Evolutionary conservation across 169 alveolate species (phyloP).

Genomic region (Babesia gibsoni): DNA sequence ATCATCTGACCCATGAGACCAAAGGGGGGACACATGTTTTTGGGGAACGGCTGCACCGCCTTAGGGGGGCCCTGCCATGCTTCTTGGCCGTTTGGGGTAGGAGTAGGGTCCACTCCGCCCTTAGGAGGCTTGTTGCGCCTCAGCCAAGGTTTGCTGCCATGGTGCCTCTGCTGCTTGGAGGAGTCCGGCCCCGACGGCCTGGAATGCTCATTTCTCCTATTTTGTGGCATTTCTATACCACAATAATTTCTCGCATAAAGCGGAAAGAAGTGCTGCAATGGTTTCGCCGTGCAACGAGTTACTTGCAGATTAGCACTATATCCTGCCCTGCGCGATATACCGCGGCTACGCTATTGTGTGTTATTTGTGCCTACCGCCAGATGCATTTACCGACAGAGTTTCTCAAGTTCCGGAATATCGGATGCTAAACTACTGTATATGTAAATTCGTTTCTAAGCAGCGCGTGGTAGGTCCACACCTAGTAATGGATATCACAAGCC

Average conservation of each 20-base stretch:
- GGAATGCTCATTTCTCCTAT: constrained; percentile 11
- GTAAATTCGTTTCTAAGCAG: too few species aligned
- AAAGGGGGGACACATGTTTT: constrained; percentile 19
- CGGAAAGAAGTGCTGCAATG: too few species aligned
- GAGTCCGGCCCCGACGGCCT: constrained; percentile 24
- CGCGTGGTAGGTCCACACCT: too few species aligned
- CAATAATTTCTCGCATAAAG: too few species aligned
- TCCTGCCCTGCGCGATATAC: constrained; percentile 5
- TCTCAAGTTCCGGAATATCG: not conserved
- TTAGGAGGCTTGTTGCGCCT: constrained; percentile 22
- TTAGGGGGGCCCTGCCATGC: constrained; percentile 8
- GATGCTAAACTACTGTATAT: too few species aligned
- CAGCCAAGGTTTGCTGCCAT: constrained; percentile 35
- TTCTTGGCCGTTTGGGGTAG: not conserved
- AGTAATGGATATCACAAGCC: too few species aligned
- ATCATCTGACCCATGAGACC: constrained; percentile 39
- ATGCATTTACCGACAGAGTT: not conserved
- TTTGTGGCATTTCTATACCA: constrained; percentile 31
- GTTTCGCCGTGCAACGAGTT: too few species aligned
- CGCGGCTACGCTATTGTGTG: constrained; percentile 33
- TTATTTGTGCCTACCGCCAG: constrained; percentile 19
- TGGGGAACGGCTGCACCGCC: constrained; percentile 25
- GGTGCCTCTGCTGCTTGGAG: constrained; percentile 29
- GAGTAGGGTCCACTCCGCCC: not conserved
- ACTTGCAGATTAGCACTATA: constrained; percentile 7